These are phyloP conservation scores for Xylariaceae sp. DNA, from an alignment of 2,329 filamentous ascomycete genomes.

Conservation along the genomic window DNA sequence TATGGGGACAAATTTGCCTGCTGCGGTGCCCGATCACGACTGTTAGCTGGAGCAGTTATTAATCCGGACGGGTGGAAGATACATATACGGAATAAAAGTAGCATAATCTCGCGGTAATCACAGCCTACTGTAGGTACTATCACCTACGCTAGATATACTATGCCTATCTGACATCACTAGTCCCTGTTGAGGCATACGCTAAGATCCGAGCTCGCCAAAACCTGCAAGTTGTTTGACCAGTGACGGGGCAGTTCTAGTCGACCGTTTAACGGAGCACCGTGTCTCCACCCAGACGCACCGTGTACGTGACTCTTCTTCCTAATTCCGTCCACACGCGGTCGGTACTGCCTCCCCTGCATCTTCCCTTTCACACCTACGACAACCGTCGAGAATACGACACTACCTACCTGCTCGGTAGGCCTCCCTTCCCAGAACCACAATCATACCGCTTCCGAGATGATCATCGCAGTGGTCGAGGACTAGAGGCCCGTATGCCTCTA, in stretches of 20 bases:
- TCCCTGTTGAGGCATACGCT: neutral
- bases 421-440: neutral
- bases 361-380: neutral
- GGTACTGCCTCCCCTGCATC: neutral
- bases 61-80: no score
- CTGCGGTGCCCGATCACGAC: no score
- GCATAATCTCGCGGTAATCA: neutral
- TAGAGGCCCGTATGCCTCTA: no score
- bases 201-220: neutral
- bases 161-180: neutral
- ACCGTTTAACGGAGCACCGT: neutral
- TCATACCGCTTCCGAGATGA: neutral
- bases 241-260: neutral
- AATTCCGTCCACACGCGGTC: no score
- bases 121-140: neutral
- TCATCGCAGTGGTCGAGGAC: neutral
- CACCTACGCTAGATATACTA: neutral
- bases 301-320: neutral
- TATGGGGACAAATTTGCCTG: no score
- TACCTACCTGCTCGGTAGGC: neutral
- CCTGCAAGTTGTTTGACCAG: neutral
- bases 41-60: no score
- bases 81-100: neutral
- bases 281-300: neutral
- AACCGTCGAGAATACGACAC: neutral